Base-by-base conservation (phyloP, 2,329 filamentous ascomycete species). In the Pyrenochaeta sp. region DNA sequence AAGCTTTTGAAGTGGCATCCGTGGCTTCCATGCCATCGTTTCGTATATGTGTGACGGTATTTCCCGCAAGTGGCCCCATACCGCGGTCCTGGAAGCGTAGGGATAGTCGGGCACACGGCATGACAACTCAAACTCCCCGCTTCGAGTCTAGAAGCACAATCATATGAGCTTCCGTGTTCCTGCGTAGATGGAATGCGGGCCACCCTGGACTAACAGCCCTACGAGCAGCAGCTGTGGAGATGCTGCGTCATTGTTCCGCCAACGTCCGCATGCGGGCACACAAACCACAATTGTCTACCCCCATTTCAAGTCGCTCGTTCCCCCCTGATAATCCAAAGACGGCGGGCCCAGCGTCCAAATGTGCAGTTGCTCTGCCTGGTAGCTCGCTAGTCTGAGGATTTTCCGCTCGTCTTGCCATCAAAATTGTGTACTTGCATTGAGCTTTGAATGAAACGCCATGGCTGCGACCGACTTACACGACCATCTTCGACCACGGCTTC, bases 161-260 rank as follows among this genome's bases (percentile, higher is more conserved):
- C 32, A 39, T 31, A 49, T 43, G 27, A 31, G 17, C 15, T 49
- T 17, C 35, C 41, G 40, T 43, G 40, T 49, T 45, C 30, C 45
- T 45, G 49, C 45, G 47, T 54, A 46, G 43, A n/a, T n/a, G n/a
- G n/a, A 43, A 49, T 43, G 46, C 54, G 60, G 54, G 50, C 41
- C 40, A 36, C 18, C 29, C 31, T 42, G 36, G 42, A n/a, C 52
- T 53, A 57, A 17, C 40, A 52, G 49, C 57, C 49, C 51, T 60
- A 60, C 40, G 42, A 20, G 50, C 42, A 46, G 30, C 32, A 43
- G 11, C 18, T 32, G 41, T 35, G 37, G 45, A 36, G 40, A 50
- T 41, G 31, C 47, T 61, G 51, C 60, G 60, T 63, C 57, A 61
- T 46, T 39, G 31, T 47, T 54, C 49, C 50, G 56, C 41, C 4